These are phyloP conservation scores for Colletotrichum phormii DNA, from an alignment of 2,329 filamentous ascomycete genomes.

Conservation along the genomic window DNA sequence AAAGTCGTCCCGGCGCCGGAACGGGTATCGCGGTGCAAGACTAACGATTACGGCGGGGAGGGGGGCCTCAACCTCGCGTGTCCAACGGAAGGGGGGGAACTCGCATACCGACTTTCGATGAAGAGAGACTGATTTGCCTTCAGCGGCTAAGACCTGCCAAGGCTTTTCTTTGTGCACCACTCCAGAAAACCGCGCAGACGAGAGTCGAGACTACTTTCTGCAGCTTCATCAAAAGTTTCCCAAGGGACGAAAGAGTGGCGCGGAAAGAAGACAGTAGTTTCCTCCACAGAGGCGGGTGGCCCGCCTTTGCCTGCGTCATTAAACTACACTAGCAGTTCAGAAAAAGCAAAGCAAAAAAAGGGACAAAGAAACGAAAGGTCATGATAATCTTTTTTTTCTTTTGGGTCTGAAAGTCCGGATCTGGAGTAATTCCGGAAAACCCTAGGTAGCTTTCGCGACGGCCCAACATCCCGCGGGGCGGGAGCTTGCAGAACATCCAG, in stretches of 20 bases:
- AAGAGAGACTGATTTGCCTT: not conserved
- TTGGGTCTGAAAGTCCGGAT: not conserved
- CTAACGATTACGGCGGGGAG: not conserved
- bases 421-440: not conserved
- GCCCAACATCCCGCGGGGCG: not conserved
- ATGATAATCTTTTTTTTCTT: not conserved
- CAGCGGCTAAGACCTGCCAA: not conserved
- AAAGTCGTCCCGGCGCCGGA: not conserved
- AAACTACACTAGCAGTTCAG: not conserved
- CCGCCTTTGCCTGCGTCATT: not conserved
- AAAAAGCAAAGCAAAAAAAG: not conserved
- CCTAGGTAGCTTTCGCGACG: not conserved
- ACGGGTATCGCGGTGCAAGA: not conserved
- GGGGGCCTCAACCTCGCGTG: not conserved
- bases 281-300: not conserved
- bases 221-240: not conserved
- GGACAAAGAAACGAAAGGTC: not conserved
- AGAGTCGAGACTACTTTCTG: not conserved
- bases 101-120: not conserved
- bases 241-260: not conserved
- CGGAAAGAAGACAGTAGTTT: not conserved
- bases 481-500: not conserved
- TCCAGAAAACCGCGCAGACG: not conserved
- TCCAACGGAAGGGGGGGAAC: not conserved
- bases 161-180: not conserved